Evolutionary conservation across 2,329 filamentous ascomycete species (phyloP), one percentile per base, ranked within the genome.

Genomic region (Botrytis aclada): DNA sequence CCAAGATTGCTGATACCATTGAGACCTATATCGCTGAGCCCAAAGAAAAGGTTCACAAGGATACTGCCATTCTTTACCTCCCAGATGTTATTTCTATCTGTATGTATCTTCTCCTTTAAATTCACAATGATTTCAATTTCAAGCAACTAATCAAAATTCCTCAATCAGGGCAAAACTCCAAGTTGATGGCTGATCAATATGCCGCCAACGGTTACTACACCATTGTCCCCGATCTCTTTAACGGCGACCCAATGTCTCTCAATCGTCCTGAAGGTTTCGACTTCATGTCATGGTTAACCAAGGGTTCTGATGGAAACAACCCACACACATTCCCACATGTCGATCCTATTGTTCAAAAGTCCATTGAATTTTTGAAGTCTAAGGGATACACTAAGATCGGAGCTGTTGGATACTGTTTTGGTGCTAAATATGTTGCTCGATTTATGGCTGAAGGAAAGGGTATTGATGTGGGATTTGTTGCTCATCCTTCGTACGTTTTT

Each of bases 121-220:
- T 9, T 16, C 22, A 70, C 4, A 34, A 1, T 9, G 16, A 51
- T 45, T 43, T 2, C 20, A 29, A 22, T n/a, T 25, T 7, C 63
- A 29, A 60, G 22, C 34, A 41, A 60, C 62, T 88, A 62, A 70
- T 29, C 2, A 3, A 29, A 18, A 37, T 16, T 22, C 47, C 22
- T 18, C 5, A 39, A 51, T 5, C 29, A 71, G 70, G 85, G 85
- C 84, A 87, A 74, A 90, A 92, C 82, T 83, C 84, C 79, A 82
- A 90, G 82, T 84, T 92, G 75, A 87, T 94, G 78, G 92, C 92
- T 74, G 93, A 95, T 84, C 88, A 92, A 79, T 92, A 87, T 81
- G 93, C 93, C 73, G 88, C 88, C 76, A 91, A 92, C 80, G 92
- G 79, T 14, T 80, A 80, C 64, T 79, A 77, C 51, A 79, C 78